Conservation (phyloP, 2,329 filamentous ascomycete genomes). For the Thielaviopsis musarum region DNA sequence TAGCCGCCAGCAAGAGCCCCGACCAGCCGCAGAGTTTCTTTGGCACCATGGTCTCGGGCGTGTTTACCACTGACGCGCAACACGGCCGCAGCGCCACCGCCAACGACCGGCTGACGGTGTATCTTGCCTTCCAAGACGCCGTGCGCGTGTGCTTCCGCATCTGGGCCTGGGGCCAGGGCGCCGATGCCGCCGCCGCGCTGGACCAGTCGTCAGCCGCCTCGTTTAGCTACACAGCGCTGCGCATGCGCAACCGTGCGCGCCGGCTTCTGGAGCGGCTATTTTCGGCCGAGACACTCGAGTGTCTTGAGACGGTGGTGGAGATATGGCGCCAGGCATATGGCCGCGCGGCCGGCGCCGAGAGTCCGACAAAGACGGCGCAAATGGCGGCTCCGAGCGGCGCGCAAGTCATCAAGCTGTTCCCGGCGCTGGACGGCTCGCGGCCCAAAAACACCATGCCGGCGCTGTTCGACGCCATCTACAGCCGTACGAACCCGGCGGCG, state of each 20-base stretch:
- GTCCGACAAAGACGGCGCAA: constrained; percentile 24
- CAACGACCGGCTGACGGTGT: constrained; percentile 81
- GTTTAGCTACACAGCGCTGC: constrained; percentile 76
- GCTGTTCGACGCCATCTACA: constrained; percentile 92
- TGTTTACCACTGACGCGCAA: constrained; percentile 63
- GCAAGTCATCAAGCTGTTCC: constrained; percentile 69
- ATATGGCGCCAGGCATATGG: constrained; percentile 48
- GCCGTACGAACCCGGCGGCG: constrained; percentile 69
- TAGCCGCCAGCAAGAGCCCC: constrained; percentile 54
- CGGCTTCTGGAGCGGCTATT: constrained; percentile 86
- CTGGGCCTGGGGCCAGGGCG: constrained; percentile 76
- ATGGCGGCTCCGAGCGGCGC: constrained; percentile 27
- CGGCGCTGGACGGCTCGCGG: constrained; percentile 77
- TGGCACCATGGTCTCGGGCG: constrained; percentile 82
- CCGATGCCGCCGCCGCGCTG: constrained; percentile 34
- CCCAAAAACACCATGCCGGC: constrained; percentile 86
- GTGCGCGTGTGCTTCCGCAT: constrained; percentile 84
- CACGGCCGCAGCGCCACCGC: constrained; percentile 72
- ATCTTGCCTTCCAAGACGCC: constrained; percentile 92
- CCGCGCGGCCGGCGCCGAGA: neutral
- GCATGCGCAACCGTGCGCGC: constrained; percentile 77
- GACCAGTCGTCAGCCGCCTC: constrained; percentile 59
- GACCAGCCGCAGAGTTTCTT: constrained; percentile 80
- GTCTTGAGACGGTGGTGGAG: constrained; percentile 75
- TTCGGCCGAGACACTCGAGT: constrained; percentile 79